Evolutionary conservation across 192 early-diverging fungal species (phyloP), one percentile per base, ranked within the genome.

Genomic region (Kappamyces sp.): DNA sequence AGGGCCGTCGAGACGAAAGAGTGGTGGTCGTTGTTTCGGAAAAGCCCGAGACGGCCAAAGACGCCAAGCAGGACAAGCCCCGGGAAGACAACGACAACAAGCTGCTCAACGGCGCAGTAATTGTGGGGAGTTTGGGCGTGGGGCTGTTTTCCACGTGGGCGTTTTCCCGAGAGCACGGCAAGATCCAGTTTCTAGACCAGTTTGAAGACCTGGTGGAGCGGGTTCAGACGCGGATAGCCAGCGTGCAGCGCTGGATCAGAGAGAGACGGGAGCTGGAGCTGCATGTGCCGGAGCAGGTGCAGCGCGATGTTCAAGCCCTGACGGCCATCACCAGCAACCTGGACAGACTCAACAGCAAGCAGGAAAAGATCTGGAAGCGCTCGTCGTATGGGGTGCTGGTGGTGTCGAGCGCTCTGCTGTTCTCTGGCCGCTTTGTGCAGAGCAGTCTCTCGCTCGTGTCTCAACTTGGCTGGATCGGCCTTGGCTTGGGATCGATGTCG

Each of bases 111-210:
- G 23, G 23, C 23, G 23, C 23, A 23, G 23, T 23, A 23, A 23
- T 23, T 23, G 23, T 23, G 23, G 23, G 23, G 23, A 23, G 23
- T 0, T 23, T 23, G 23, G 23, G 23, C 0, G 23, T 23, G 23
- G 23, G 23, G 23, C 23, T 23, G 23, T 23, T 23, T 23, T 23
- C 23, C 23, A 23, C 23, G 23, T 23, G 23, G 23, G 23, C 23
- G 23, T 23, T 23, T 23, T 23, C 23, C 23, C 23, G 23, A 23
- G 23, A 23, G 23, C 23, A 23, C 23, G 55, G 55, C 7, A 44
- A 57, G 47, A 57, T 57, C 8, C 32, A 57, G 5, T 57, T 44
- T 40, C 3, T 57, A 35, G 55, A 57, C 32, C 31, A 57, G 32
- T 6, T 57, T n/a, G 55, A 57, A 4, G 33, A 35, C 32, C 42